Percentiles rank a stretch among this genome's conserved stretches.
These are phyloP conservation scores for Tetrahymena elliotti DNA, from an alignment of 73 alveolate species.

Conservation along the genomic window DNA sequence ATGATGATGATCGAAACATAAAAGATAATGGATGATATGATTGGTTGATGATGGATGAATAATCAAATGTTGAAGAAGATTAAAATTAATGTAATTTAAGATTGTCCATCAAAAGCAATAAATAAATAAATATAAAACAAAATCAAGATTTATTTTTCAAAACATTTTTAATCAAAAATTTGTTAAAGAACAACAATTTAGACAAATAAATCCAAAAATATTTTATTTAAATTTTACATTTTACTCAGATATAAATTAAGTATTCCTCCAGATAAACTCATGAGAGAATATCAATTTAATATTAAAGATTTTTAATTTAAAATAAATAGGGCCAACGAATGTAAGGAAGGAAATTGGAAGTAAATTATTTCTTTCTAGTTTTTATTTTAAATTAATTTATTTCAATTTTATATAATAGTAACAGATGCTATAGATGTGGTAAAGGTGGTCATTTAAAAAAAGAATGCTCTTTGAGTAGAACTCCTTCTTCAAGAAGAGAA, in stretches of 20 bases:
- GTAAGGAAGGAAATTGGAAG: slow-evolving; percentile 39
- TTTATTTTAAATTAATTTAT: neutral
- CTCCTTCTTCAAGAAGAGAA: slow-evolving; percentile 11
- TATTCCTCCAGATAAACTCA: neutral
- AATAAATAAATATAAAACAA: too few species aligned
- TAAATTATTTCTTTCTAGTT: neutral
- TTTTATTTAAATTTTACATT: too few species aligned
- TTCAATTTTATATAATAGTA: slow-evolving; percentile 22
- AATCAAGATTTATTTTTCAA: too few species aligned
- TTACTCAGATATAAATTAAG: neutral
- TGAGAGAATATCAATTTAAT: neutral
- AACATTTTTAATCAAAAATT: too few species aligned
- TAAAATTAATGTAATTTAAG: neutral
- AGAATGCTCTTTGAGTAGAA: slow-evolving; percentile 45
- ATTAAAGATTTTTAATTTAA: neutral
- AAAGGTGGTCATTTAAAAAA: slow-evolving; percentile 48
- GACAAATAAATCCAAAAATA: too few species aligned
- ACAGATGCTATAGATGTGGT: slow-evolving; percentile 54
- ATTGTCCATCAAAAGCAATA: neutral
- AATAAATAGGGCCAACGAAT: slow-evolving; percentile 34
- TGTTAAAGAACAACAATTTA: neutral
- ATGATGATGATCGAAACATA: neutral
- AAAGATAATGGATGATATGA: too few species aligned
- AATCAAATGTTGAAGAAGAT: neutral
- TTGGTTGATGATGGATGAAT: neutral